Evolutionary conservation across 164 flowering plant genomes (phyloP).

Genomic region (Amborella trichopoda): DNA sequence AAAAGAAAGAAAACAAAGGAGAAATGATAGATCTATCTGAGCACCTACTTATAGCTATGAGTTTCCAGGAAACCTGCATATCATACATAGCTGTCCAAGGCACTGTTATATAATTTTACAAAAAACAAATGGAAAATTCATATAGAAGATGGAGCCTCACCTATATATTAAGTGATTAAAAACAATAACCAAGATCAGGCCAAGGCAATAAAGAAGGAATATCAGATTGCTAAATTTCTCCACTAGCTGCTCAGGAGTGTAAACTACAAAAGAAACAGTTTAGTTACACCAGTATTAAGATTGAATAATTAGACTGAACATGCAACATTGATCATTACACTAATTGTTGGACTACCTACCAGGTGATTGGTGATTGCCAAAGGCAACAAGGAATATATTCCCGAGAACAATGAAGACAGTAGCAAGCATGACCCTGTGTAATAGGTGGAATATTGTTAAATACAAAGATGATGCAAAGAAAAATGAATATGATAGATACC

Average conservation of each 20-base stretch:
- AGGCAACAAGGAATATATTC: constrained; percentile 86
- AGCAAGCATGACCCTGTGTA: constrained; percentile 87
- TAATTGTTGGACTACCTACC: constrained; percentile 47
- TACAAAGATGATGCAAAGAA: not conserved
- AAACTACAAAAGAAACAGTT: constrained; percentile 39
- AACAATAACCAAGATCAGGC: constrained; percentile 51
- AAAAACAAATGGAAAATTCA: too few species aligned
- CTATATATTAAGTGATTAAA: constrained; percentile 63
- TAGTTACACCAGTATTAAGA: not conserved
- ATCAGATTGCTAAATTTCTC: constrained; percentile 81
- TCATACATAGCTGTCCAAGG: too few species aligned
- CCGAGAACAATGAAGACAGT: constrained; percentile 96
- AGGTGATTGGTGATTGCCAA: constrained; percentile 98
- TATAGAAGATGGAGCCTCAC: constrained; percentile 17
- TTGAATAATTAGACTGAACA: not conserved
- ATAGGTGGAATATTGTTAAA: too few species aligned
- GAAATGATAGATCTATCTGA: too few species aligned
- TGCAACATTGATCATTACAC: not conserved
- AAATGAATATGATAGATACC: constrained; percentile 2
- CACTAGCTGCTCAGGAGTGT: constrained; percentile 89
- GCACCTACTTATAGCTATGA: too few species aligned
- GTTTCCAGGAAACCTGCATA: too few species aligned
- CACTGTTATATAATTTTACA: too few species aligned
- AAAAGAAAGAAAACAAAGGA: too few species aligned
- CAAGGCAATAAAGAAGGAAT: constrained; percentile 71